Evolutionary conservation across 805 yeast species (phyloP).

Genomic region (Kodamaea kaohsiungensis): DNA sequence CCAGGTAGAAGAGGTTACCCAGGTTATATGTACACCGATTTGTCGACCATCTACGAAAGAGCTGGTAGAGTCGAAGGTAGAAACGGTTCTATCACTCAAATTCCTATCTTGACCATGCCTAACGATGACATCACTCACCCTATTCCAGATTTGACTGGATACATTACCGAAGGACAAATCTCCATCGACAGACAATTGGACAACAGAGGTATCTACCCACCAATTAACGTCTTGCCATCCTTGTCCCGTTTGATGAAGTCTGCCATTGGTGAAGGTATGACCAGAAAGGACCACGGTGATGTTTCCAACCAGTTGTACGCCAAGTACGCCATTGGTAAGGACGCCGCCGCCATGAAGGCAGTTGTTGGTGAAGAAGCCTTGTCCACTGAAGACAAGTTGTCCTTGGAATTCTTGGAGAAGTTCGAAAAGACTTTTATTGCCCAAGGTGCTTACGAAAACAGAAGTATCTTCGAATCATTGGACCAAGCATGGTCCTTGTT

Average conservation of each 20-base stretch:
- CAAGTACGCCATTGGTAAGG: conserved; percentile 99
- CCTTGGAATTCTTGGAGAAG: conserved; percentile 96
- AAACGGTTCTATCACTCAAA: conserved; percentile 98
- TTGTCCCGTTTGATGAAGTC: conserved; percentile 98
- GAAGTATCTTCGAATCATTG: conserved; percentile 91
- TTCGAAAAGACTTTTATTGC: conserved; percentile 93
- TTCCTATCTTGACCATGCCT: conserved; percentile 99
- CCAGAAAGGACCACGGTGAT: conserved; percentile 99
- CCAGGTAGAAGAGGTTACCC: conserved; percentile 99
- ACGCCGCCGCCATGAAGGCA: conserved; percentile 99
- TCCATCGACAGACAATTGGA: conserved; percentile 94
- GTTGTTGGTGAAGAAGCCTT: conserved; percentile 99
- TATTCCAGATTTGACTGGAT: conserved; percentile 99
- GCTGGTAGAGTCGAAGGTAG: conserved; percentile 99
- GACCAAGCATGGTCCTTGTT: conserved; percentile 98
- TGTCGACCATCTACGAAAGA: conserved; percentile 97
- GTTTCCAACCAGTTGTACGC: conserved; percentile 99
- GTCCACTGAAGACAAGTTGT: conserved; percentile 95
- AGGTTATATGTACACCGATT: conserved; percentile 99
- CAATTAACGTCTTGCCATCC: conserved; percentile 97
- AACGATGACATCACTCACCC: conserved; percentile 99
- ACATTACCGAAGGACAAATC: conserved; percentile 99
- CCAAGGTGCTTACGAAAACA: conserved; percentile 96
- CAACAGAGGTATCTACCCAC: conserved; percentile 98
- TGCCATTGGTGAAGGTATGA: conserved; percentile 99